These are phyloP conservation scores for Pseudogymnoascus sp. DNA, from an alignment of 2,329 filamentous ascomycete species.

Conservation along the genomic window DNA sequence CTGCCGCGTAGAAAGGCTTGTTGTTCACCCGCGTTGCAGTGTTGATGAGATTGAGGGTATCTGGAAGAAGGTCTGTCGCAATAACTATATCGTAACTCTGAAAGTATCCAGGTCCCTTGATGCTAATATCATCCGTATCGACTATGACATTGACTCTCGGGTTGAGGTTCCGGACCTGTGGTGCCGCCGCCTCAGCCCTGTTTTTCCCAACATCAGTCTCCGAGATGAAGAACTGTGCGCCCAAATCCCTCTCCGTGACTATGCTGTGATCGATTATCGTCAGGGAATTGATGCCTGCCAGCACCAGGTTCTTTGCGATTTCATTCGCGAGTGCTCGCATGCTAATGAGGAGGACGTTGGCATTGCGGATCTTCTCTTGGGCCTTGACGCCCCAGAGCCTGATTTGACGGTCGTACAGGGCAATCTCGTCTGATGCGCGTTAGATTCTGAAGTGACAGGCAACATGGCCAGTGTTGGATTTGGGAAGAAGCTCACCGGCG, in stretches of 20 bases:
- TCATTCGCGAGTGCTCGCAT: slow-evolving; percentile 86
- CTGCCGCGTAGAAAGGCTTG: slow-evolving; percentile 81
- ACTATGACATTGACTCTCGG: slow-evolving; percentile 72
- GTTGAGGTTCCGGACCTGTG: slow-evolving; percentile 78
- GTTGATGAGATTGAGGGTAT: slow-evolving; percentile 71
- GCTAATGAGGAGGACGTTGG: slow-evolving; percentile 82
- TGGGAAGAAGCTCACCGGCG: slow-evolving; percentile 27
- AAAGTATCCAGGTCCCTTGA: slow-evolving; percentile 68
- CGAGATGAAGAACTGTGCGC: slow-evolving; percentile 73
- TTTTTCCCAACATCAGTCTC: slow-evolving; percentile 66
- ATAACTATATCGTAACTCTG: slow-evolving; percentile 76
- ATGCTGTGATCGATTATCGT: slow-evolving; percentile 75
- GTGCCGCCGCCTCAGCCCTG: slow-evolving; percentile 71
- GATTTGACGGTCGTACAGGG: slow-evolving; percentile 94
- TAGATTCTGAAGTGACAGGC: slow-evolving; percentile 1
- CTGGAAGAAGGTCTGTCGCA: slow-evolving; percentile 76
- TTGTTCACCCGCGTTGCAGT: slow-evolving; percentile 71
- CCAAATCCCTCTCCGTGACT: slow-evolving; percentile 73
- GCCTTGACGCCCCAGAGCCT: slow-evolving; percentile 94
- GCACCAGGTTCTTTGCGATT: slow-evolving; percentile 92
- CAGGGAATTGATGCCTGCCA: slow-evolving; percentile 84
- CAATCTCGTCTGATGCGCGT: slow-evolving; percentile 71
- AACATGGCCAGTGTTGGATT: neutral
- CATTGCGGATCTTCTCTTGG: slow-evolving; percentile 83
- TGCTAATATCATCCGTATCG: slow-evolving; percentile 58